Evolutionary conservation across 768 basidiomycete species (phyloP).

Genomic region (Tulasnella sp.): DNA sequence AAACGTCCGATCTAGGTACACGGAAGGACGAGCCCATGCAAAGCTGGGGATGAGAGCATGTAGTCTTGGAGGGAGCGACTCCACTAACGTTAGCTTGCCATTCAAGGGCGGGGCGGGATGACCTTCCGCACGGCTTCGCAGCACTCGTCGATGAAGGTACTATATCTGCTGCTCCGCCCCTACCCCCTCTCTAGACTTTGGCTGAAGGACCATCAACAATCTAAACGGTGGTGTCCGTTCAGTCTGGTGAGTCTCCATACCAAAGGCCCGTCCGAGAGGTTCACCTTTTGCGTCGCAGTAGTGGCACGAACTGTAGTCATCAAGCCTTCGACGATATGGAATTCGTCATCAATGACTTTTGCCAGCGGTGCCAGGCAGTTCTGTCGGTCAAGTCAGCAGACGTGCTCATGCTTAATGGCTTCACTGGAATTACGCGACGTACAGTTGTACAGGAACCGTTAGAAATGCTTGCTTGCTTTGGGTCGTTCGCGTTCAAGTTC

Average conservation of each 20-base stretch:
- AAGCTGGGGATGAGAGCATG: neutral
- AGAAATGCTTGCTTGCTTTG: conserved; percentile 85
- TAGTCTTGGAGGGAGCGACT: neutral
- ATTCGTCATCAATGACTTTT: conserved; percentile 96
- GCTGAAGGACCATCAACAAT: conserved; percentile 86
- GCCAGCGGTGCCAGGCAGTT: conserved; percentile 98
- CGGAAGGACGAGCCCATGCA: conserved; percentile 87
- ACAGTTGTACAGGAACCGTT: conserved; percentile 96
- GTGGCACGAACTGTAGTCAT: conserved; percentile 99
- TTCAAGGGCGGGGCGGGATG: conserved; percentile 90
- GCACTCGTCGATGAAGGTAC: conserved; percentile 98
- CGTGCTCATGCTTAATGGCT: neutral
- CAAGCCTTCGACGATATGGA: conserved; percentile 88
- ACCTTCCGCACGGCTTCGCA: conserved; percentile 97
- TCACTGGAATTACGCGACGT: neutral
- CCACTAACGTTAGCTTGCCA: conserved; percentile 86
- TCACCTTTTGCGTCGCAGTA: conserved; percentile 80
- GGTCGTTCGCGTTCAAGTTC: conserved; percentile 84
- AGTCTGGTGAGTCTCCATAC: neutral
- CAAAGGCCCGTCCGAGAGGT: conserved; percentile 5
- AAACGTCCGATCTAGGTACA: conserved; percentile 90
- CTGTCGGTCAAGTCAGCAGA: neutral
- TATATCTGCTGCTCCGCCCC: conserved; percentile 94
- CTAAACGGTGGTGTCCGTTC: conserved; percentile 22
- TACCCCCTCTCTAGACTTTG: conserved; percentile 98